Conservation (phyloP, 768 basidiomycete species). For the Tylopilus sp. region DNA sequence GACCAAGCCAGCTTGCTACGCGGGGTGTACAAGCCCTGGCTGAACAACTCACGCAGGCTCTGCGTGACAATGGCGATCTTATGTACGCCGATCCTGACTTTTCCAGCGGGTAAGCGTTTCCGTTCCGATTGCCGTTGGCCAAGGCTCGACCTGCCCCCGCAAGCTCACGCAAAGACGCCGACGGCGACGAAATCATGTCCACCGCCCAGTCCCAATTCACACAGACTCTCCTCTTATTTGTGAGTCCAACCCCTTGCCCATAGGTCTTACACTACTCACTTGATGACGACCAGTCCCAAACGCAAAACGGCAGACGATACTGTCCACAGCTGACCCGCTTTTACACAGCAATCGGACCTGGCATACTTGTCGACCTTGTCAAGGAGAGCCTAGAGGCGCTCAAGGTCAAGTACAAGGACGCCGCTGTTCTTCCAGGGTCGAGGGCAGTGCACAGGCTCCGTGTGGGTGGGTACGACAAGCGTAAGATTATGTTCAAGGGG, state of each 20-base stretch:
- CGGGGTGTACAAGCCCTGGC: conserved; percentile 55
- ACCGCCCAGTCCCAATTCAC: conserved; percentile 72
- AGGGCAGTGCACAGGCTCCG: conserved; percentile 38
- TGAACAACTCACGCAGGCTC: conserved; percentile 61
- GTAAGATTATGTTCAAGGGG: conserved; percentile 67
- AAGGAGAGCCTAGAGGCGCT: conserved; percentile 48
- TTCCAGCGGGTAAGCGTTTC: conserved; percentile 30
- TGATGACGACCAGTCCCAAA: conserved; percentile 61
- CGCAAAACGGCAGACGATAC: conserved; percentile 69
- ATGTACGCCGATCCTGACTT: conserved; percentile 62
- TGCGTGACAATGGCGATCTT: conserved; percentile 73
- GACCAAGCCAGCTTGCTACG: conserved; percentile 67
- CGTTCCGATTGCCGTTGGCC: neutral
- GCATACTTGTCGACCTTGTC: conserved; percentile 49
- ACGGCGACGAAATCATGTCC: conserved; percentile 61
- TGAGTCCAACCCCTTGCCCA: conserved; percentile 36
- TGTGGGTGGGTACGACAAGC: conserved; percentile 65
- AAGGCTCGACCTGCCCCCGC: neutral
- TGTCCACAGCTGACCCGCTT: conserved; percentile 78
- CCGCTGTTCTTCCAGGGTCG: conserved; percentile 22
- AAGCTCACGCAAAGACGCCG: conserved; percentile 38
- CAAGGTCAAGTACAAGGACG: conserved; percentile 48
- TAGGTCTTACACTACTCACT: neutral
- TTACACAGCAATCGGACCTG: conserved; percentile 60
- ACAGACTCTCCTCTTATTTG: conserved; percentile 77